These are phyloP conservation scores for Pilasporangium apinafurcum DNA, from an alignment of 352 stramenopile species.

Conservation along the genomic window DNA sequence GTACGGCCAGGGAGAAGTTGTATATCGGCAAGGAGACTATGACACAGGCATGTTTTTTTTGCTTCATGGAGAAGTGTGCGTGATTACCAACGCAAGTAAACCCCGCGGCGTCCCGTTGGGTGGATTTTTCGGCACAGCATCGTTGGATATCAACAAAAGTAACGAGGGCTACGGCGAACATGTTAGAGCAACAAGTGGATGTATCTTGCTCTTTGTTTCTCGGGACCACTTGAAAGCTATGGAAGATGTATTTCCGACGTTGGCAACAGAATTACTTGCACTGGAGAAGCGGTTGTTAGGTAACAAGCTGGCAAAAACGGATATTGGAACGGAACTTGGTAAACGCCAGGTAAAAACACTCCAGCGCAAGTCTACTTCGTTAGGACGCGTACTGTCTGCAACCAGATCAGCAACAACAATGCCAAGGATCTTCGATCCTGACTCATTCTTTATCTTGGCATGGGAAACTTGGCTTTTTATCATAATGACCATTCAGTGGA, in stretches of 20 bases:
- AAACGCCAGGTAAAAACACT: too few species aligned
- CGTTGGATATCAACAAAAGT: conserved; percentile 24
- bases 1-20: conserved; percentile 58
- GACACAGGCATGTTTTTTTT: conserved; percentile 53
- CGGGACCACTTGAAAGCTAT: conserved; percentile 37
- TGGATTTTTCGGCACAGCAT: conserved; percentile 45
- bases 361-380: too few species aligned
- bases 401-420: too few species aligned
- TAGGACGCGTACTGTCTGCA: too few species aligned
- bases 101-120: conserved; percentile 37
- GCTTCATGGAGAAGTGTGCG: conserved; percentile 39
- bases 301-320: conserved; percentile 41
- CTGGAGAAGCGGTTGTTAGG: conserved; percentile 47
- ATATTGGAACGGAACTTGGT: too few species aligned
- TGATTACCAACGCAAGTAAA: conserved; percentile 23
- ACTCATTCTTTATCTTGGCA: conserved; percentile 33
- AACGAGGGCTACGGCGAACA: conserved; percentile 37
- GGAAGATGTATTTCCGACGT: conserved; percentile 16
- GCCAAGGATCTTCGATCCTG: conserved; percentile 33
- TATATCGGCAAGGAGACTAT: conserved; percentile 59
- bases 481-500: conserved; percentile 40
- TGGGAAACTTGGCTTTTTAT: conserved; percentile 62
- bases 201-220: conserved; percentile 49
- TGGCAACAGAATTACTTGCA: conserved; percentile 22
- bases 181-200: conserved; percentile 41